Evolutionary conservation across 352 stramenopile species (phyloP).

Genomic region (Phytophthora cactorum): DNA sequence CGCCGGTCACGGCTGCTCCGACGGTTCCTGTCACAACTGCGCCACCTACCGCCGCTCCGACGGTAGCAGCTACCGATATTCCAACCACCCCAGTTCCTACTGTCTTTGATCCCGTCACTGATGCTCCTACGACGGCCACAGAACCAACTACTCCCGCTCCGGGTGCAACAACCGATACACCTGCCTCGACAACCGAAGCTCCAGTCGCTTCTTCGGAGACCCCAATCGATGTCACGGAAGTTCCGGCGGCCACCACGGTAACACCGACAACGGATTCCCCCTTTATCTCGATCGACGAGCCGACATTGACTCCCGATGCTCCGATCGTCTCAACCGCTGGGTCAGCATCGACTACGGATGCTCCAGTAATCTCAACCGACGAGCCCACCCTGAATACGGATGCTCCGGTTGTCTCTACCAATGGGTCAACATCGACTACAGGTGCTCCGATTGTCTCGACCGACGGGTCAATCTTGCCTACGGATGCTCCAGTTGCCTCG

Average conservation of each 20-base stretch:
- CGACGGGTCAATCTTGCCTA: background rate
- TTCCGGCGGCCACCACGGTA: background rate
- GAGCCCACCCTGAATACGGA: background rate
- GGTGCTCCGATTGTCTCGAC: background rate
- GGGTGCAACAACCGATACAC: background rate
- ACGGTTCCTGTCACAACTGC: background rate
- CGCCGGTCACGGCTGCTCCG: background rate
- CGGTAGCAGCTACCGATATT: background rate
- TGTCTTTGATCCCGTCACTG: background rate
- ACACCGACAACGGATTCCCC: background rate
- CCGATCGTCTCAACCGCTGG: background rate
- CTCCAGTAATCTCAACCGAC: too few relatives aligned
- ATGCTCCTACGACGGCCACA: constrained; percentile 1
- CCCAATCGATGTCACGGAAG: background rate
- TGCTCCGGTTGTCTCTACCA: background rate
- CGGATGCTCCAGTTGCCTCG: background rate
- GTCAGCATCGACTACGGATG: too few relatives aligned
- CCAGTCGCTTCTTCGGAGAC: background rate
- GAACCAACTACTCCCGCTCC: background rate
- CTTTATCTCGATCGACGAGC: background rate
- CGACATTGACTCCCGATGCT: background rate
- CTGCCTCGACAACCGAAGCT: constrained; percentile 2
- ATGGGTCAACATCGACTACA: background rate
- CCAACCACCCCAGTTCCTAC: constrained; percentile 3
- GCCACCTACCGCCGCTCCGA: background rate